Evolutionary conservation across 2,329 filamentous ascomycete genomes (phyloP).

Genomic region (Mollisiaceae sp.): DNA sequence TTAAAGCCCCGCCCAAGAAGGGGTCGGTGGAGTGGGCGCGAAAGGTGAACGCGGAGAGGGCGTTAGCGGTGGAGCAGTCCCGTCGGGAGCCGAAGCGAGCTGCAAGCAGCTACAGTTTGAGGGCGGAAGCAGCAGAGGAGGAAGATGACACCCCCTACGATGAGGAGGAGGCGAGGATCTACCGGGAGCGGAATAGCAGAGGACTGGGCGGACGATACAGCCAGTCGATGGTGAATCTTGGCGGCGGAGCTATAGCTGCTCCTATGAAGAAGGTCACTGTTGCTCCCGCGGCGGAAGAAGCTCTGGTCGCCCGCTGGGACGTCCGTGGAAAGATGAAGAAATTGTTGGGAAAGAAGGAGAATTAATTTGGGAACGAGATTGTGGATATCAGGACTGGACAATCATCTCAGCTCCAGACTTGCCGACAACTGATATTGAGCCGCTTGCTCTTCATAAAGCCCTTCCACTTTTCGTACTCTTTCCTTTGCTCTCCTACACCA

Average conservation of each 20-base stretch:
- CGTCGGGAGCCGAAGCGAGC: background rate
- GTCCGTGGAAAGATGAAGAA: background rate
- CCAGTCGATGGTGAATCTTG: background rate
- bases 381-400: background rate
- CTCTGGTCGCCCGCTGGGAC: background rate
- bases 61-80: background rate
- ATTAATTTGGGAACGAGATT: background rate
- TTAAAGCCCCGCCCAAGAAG: background rate
- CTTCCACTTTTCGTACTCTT: constrained; percentile 66
- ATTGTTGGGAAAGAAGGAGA: constrained; percentile 4
- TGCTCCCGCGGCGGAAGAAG: background rate
- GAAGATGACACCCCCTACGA: background rate
- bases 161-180: background rate
- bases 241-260: too few species aligned
- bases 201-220: background rate
- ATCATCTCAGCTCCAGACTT: constrained; percentile 63
- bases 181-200: background rate
- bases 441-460: constrained; percentile 90
- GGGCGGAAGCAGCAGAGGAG: background rate
- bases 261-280: background rate
- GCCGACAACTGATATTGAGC: constrained; percentile 91
- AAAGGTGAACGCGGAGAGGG: background rate
- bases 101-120: background rate
- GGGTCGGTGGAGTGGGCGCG: background rate
- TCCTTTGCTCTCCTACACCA: constrained; percentile 47